These are phyloP conservation scores for Hypoxylon sp. DNA, from an alignment of 2,329 filamentous ascomycete genomes.

Conservation along the genomic window DNA sequence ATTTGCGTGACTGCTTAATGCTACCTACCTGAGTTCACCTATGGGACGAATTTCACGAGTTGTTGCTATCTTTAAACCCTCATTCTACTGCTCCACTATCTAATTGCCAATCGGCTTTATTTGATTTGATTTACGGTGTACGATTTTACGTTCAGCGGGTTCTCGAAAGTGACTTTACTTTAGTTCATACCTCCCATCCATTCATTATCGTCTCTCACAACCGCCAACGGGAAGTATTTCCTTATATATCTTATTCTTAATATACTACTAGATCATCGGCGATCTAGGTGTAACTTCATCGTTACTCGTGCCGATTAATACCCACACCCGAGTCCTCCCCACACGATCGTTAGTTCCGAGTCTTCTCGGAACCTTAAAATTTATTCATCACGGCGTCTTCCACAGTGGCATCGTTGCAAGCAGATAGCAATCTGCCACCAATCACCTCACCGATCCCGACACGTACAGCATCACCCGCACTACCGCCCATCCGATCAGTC, in stretches of 20 bases:
- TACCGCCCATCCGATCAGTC: constrained; percentile 51
- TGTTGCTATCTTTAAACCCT: constrained; percentile 17
- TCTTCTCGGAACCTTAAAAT: constrained; percentile 45
- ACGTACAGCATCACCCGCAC: constrained; percentile 43
- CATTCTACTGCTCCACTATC: constrained; percentile 29
- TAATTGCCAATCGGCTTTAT: constrained; percentile 37
- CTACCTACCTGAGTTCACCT: constrained; percentile 21
- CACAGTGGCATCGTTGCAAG: constrained; percentile 43
- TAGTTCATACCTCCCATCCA: constrained; percentile 10
- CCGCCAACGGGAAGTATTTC: constrained; percentile 11
- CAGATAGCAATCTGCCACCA: constrained; percentile 46
- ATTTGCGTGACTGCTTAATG: constrained; percentile 20
- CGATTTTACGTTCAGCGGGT: constrained; percentile 28
- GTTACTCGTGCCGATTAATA: constrained; percentile 27
- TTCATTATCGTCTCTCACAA: constrained; percentile 22
- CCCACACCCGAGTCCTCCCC: constrained; percentile 26
- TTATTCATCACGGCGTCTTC: constrained; percentile 46
- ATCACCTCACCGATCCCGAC: constrained; percentile 45
- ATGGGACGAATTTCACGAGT: constrained; percentile 30
- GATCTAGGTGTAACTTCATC: constrained; percentile 23
- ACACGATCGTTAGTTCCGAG: constrained; percentile 40
- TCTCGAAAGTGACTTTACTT: constrained; percentile 22
- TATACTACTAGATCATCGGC: constrained; percentile 27
- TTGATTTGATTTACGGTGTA: constrained; percentile 37
- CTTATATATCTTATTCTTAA: background rate